Percentiles rank a stretch among this genome's conserved stretches.
These are phyloP conservation scores for Aspergillus carbonarius DNA, from an alignment of 2,329 filamentous ascomycete genomes.

Conservation along the genomic window DNA sequence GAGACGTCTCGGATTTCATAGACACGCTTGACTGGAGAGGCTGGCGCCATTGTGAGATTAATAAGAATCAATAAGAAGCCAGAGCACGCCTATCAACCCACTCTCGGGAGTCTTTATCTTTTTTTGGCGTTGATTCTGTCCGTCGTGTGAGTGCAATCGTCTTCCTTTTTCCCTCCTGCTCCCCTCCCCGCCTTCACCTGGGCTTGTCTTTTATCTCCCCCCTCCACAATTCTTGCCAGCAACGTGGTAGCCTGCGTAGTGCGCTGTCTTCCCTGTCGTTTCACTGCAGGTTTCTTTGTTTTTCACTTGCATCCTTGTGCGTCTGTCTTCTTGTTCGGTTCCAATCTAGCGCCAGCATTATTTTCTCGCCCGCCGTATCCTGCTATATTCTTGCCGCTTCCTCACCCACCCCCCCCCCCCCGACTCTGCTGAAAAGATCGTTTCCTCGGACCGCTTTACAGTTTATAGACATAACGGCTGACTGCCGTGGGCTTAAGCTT, in stretches of 20 bases:
- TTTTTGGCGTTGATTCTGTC: not conserved
- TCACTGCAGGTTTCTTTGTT: slow-evolving; percentile 18
- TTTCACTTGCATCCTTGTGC: slow-evolving; percentile 14
- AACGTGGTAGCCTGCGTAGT: slow-evolving; percentile 18
- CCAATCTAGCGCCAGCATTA: slow-evolving; percentile 18
- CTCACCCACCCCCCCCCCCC: not conserved
- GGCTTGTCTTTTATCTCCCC: slow-evolving; percentile 9
- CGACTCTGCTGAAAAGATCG: slow-evolving; percentile 1
- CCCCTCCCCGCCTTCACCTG: slow-evolving; percentile 9
- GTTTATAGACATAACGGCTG: not conserved
- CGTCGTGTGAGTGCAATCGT: slow-evolving; percentile 4
- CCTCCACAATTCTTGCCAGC: slow-evolving; percentile 11
- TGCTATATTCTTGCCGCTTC: not conserved
- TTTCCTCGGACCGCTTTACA: not conserved
- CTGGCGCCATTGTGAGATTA: slow-evolving; percentile 10
- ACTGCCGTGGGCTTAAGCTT: not conserved
- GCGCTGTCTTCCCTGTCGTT: slow-evolving; percentile 11
- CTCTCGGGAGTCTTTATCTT: not conserved
- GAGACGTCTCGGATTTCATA: slow-evolving; percentile 16
- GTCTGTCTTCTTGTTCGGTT: slow-evolving; percentile 16
- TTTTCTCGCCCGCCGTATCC: slow-evolving; percentile 5
- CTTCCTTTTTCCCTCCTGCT: slow-evolving; percentile 5
- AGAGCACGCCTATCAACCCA: not conserved
- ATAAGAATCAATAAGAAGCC: not conserved
- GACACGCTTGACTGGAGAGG: slow-evolving; percentile 6